These are phyloP conservation scores for Penicillium verhagenii DNA, from an alignment of 495 filamentous ascomycete species.

Conservation along the genomic window DNA sequence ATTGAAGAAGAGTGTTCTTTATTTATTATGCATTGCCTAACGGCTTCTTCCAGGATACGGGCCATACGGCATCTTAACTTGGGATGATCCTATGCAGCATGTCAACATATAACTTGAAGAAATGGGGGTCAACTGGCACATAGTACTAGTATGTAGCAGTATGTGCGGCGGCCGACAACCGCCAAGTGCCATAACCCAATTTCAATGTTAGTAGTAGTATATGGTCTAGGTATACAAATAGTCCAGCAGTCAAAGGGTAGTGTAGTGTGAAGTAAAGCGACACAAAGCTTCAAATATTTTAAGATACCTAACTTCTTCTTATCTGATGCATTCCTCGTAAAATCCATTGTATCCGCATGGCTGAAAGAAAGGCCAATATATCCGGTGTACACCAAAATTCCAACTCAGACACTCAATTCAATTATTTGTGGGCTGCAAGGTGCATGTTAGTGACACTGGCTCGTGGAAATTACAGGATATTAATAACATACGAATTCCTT, in stretches of 20 bases:
- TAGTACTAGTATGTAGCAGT: no score
- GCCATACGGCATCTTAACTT: no score
- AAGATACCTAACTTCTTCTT: constrained; percentile 6
- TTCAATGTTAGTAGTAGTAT: no score
- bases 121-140: no score
- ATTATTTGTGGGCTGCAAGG: constrained; percentile 41
- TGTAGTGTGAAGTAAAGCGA: not conserved
- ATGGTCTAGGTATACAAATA: not conserved
- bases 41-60: not conserved
- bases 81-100: not conserved
- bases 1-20: not conserved
- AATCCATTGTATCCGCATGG: constrained; percentile 11
- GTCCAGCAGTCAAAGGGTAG: not conserved
- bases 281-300: not conserved
- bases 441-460: constrained; percentile 30
- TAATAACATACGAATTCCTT: constrained; percentile 64
- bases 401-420: constrained; percentile 14
- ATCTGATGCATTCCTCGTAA: constrained; percentile 17
- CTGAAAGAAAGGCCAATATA: not conserved
- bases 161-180: no score
- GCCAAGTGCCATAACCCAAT: no score
- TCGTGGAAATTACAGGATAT: constrained; percentile 29
- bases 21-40: not conserved
- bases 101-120: not conserved
- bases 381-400: constrained; percentile 1